phyloP scores from a whole-genome alignment of 345 rosid species.

The Heritiera fomes region DNA sequence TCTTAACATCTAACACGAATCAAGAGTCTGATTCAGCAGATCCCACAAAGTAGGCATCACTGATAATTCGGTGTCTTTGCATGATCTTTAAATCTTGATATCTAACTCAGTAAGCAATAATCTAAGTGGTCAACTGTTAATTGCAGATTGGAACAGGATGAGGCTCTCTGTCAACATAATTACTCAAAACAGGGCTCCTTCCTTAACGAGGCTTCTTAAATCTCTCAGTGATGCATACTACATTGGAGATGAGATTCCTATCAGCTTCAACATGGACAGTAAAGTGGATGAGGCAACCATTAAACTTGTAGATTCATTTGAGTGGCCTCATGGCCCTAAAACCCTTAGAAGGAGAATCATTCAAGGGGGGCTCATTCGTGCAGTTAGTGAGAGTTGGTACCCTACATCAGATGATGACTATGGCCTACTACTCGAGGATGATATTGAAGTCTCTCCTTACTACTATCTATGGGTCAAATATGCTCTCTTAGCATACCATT shows the following conservation, averaged over 20 bases:
- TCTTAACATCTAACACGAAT: too few relatives aligned
- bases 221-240: constrained; percentile 82
- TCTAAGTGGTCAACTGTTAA: neutral
- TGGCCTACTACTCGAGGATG: constrained; percentile 91
- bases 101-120: neutral
- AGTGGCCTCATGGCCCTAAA: constrained; percentile 94
- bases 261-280: constrained; percentile 95
- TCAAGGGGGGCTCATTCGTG: constrained; percentile 98
- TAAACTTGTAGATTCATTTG: constrained; percentile 62
- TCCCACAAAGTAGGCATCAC: neutral
- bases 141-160: constrained; percentile 96
- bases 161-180: constrained; percentile 82
- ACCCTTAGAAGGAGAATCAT: constrained; percentile 89
- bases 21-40: neutral
- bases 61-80: neutral
- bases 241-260: constrained; percentile 72
- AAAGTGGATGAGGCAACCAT: constrained; percentile 90
- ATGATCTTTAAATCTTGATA: neutral
- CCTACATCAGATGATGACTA: constrained; percentile 87
- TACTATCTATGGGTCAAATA: constrained; percentile 95
- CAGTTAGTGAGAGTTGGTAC: constrained; percentile 99
- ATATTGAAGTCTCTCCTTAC: constrained; percentile 94
- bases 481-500: constrained; percentile 86
- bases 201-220: constrained; percentile 71
- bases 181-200: constrained; percentile 76